Conservation (phyloP, 2,329 filamentous ascomycete species). For the Fusarium sp. region DNA sequence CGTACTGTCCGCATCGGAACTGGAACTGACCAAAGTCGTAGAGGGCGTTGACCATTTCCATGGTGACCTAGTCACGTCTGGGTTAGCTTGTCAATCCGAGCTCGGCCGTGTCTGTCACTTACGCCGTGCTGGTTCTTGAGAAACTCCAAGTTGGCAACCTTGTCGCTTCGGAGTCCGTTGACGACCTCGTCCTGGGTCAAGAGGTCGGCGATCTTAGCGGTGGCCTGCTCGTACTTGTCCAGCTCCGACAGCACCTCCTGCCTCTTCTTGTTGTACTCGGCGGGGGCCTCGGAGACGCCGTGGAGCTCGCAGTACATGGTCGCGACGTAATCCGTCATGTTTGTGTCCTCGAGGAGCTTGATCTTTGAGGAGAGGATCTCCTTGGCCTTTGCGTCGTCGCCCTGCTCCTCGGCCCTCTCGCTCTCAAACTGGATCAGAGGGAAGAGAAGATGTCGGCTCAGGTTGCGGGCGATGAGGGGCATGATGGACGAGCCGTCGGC, state of each 20-base stretch:
- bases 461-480: conserved; percentile 88
- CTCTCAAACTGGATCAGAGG: conserved; percentile 93
- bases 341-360: conserved; percentile 93
- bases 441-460: conserved; percentile 97
- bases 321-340: conserved; percentile 99
- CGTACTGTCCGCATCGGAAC: conserved; percentile 97
- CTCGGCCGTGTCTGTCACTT: conserved; percentile 50
- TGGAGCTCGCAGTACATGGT: conserved; percentile 92
- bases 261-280: conserved; percentile 89
- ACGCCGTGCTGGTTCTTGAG: conserved; percentile 96
- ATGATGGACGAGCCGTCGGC: conserved; percentile 83
- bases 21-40: conserved; percentile 98
- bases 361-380: conserved; percentile 90
- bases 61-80: conserved; percentile 72
- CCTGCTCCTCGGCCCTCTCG: conserved; percentile 82
- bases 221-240: conserved; percentile 87
- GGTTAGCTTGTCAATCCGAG: conserved; percentile 39
- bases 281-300: conserved; percentile 79
- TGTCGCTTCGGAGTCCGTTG: conserved; percentile 91
- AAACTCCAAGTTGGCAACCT: conserved; percentile 98
- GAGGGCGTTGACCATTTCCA: conserved; percentile 95
- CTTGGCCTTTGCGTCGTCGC: conserved; percentile 66
- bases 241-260: conserved; percentile 88
- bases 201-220: conserved; percentile 87
- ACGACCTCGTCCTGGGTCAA: conserved; percentile 91